Evolutionary conservation across 495 filamentous ascomycete species (phyloP), one percentile per base, ranked within the genome.

Genomic region (Geopyxis carbonaria): DNA sequence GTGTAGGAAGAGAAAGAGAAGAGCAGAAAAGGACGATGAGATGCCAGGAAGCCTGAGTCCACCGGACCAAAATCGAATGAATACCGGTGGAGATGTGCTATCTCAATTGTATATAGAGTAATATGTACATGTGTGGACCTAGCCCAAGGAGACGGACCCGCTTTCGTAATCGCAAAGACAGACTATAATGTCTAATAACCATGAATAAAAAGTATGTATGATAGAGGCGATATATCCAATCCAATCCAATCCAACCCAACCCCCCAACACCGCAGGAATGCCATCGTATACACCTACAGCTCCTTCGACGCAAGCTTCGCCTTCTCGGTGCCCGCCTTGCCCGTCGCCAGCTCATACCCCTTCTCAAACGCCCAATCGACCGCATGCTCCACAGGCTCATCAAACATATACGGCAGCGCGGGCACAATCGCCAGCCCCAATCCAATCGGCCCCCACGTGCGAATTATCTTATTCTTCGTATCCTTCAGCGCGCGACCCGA

Each of bases 401-500:
- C 89, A 55, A 95, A 97, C 28, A 94, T 54, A 40, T 67, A 85
- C 0, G 89, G 89, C 31, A 97, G 61, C 59, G 83, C 79, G 5
- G 89, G 89, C 16, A 97, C 87, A 23, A 85, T 73, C 3, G 81
- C 65, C 34, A 97, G 62, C 37, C 89, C 89, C 22, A 97, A 69
- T 47, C 89, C 89, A 31, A 97, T 92, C 3, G 89, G 89, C 8
- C 72, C 77, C 74, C 75, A 97, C 0, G 81, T 84, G 40, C 86
- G 62, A 6, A 94, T 44, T 7, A 64, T 69, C 34, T 63, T 61
- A 52, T 73, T 89, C 67, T 89, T 86, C 15, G 62, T 63, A 50
- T 78, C 64, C 61, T 85, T 93, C 58, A 97, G 46, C 40, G 84
- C 81, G 5, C 64, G 62, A 0, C 89, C 83, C 5, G 77, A 80